These are phyloP conservation scores for Crithidia expoeki DNA, from an alignment of 208 protist genomes.

Conservation along the genomic window DNA sequence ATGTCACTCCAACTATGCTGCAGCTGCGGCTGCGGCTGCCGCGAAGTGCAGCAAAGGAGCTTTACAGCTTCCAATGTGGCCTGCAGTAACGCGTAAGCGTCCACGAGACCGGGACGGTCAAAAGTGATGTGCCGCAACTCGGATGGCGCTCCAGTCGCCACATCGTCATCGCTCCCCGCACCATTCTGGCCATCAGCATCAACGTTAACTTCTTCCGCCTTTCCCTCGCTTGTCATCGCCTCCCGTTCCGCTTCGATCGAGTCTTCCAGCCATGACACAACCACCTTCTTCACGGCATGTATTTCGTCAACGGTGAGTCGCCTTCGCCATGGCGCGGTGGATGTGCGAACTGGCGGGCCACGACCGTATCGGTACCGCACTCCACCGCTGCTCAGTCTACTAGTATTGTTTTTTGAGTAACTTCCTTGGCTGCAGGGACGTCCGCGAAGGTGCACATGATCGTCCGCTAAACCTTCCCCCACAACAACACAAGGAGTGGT, in stretches of 20 bases:
- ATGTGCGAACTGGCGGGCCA: not conserved
- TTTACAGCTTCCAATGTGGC: slow-evolving; percentile 35
- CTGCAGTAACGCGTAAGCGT: slow-evolving; percentile 43
- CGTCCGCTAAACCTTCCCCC: not conserved
- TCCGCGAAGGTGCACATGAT: not conserved
- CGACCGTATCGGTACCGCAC: slow-evolving; percentile 14
- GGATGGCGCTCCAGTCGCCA: not conserved
- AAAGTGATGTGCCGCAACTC: slow-evolving; percentile 36
- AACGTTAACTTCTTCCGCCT: not conserved
- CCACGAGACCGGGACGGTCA: slow-evolving; percentile 48
- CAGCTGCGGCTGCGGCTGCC: not conserved
- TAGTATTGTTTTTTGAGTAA: not conserved
- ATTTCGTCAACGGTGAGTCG: slow-evolving; percentile 37
- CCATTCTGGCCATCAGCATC: not conserved
- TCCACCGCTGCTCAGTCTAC: not conserved
- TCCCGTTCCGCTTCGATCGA: slow-evolving; percentile 14
- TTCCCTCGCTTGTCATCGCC: not conserved
- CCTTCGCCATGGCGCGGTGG: slow-evolving; percentile 12
- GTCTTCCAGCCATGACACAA: slow-evolving; percentile 46
- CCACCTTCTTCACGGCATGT: slow-evolving; percentile 36
- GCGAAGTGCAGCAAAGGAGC: slow-evolving; percentile 9
- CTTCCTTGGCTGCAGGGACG: not conserved
- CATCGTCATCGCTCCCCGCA: not conserved
- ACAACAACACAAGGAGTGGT: slow-evolving; percentile 19
- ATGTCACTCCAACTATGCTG: not conserved